Evolutionary conservation across 225 moss, liverwort and hornwort genomes (phyloP), one percentile per base, ranked within the genome.

Genomic region (Physcomitrium patens): DNA sequence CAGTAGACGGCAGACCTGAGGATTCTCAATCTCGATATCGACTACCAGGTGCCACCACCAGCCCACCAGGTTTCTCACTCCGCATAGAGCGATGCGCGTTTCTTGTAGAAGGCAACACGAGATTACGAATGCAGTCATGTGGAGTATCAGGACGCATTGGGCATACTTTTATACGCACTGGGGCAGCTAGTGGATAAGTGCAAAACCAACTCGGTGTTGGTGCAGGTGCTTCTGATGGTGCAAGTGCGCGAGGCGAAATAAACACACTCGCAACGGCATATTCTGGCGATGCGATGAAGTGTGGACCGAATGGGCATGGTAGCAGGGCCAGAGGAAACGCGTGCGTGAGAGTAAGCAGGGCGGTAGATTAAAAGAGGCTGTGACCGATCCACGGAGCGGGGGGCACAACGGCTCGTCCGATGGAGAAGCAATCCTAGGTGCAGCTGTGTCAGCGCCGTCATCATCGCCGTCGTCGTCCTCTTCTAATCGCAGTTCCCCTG

Each of bases 401-500:
- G 53, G 1, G 43, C 76, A 23, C 11, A 48, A 53, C 23, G 10
- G 57, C 75, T 69, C 62, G 56, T 51, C 24, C 47, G 60, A 41
- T 8, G 26, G n/a, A n/a, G n/a, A 79, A 75, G 27, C 54, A 17
- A 22, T 1, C 11, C 37, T 0, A 49, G 12, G 16, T 22, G 0
- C 1, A 3, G 19, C 28, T 22, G 41, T 8, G 43, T 27, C 60
- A 43, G 59, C 27, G 8, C 43, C 10, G 75, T 64, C 28, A 13
- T 72, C 24, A 7, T 37, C 31, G 31, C 31, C 31, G 13, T 71
- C 13, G 8, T 55, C 44, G 67, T 75, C 23, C 67, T 76, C 78
- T 56, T 75, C 79, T 43, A 3, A 1, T 52, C 70, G 67, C 75
- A 71, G 83, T 79, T 79, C 62, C 37, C 8, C 0, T 37, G 31